Base-by-base conservation (phyloP, 2,329 filamentous ascomycete species). In the Nothopassalora personata region DNA sequence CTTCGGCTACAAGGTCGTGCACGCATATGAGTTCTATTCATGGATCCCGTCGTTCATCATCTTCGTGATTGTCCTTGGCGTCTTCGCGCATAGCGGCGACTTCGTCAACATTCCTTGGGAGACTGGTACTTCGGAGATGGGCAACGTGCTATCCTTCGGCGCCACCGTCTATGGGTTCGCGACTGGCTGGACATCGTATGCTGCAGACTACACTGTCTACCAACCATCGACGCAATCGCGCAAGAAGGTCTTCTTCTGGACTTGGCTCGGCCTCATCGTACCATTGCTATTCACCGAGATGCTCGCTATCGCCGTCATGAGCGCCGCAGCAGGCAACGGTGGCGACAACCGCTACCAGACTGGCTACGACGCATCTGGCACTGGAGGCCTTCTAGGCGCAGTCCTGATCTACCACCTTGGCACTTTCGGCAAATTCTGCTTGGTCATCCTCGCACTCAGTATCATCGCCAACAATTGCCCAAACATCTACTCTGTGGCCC, bases 121-220 rank as follows among this genome's bases (percentile, higher is more conserved):
- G 10, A 54, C 8, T 1, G 87, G 87, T 6, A 79, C 70, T 1
- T 75, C 79, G 0, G 87, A 90, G 68, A 74, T 87, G 57, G 82
- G 87, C 58, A 70, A 77, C 57, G 73, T 87, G 45, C 78, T 94
- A 49, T 86, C 84, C 58, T 88, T 88, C 68, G 81, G 85, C 48
- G 80, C 86, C 11, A 81, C 86, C 18, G 78, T 91, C 34, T 87
- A 84, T 71, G 83, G 87, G 43, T 87, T 88, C 69, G 81, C 86
- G 18, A 86, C 88, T 1, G 83, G 89, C 57, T 94, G 90, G 89
- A 85, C 86, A 1, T 82, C 82, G 6, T 89, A 86, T 60, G 88
- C 89, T 0, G 86, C 88, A 8, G 89, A 93, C 70, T 93, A 91
- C 72, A 90, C 87, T 23, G 87, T 90, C 53, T 92, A 92, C 73